Evolutionary conservation across 2,329 filamentous ascomycete species (phyloP).

Genomic region (Balansia obtecta): DNA sequence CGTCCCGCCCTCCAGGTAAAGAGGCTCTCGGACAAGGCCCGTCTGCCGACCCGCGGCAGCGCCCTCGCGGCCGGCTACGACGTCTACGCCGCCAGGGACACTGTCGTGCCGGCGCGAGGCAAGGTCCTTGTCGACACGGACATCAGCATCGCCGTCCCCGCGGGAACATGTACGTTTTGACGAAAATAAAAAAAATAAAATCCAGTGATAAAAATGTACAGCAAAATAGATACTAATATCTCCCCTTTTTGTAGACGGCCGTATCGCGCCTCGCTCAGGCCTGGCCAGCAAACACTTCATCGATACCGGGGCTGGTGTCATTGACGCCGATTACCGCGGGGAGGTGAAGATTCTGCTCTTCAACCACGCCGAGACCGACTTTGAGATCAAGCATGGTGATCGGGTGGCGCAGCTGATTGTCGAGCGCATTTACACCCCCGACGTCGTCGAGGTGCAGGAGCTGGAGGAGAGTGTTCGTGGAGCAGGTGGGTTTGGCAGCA

Average conservation of each 20-base stretch:
- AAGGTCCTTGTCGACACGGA: conserved; percentile 85
- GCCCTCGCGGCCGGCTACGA: conserved; percentile 90
- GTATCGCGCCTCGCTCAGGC: conserved; percentile 81
- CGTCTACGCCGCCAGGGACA: conserved; percentile 67
- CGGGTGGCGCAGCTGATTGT: conserved; percentile 87
- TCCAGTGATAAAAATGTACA: no score
- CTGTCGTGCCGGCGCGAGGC: conserved; percentile 66
- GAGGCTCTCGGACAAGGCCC: conserved; percentile 71
- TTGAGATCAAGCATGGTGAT: conserved; percentile 72
- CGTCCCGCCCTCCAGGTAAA: conserved; percentile 68
- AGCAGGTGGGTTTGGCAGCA: conserved; percentile 84
- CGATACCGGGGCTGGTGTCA: conserved; percentile 89
- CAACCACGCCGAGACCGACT: conserved; percentile 78
- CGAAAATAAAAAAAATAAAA: no score
- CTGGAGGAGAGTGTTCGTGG: conserved; percentile 85
- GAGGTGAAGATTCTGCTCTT: conserved; percentile 91
- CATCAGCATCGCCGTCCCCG: conserved; percentile 80
- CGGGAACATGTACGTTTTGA: conserved; percentile 77
- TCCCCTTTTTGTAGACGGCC: no score
- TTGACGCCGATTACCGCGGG: conserved; percentile 93
- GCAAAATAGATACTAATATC: no score
- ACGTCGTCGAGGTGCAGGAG: conserved; percentile 78
- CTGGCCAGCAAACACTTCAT: conserved; percentile 92
- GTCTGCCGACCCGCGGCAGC: conserved; percentile 76
- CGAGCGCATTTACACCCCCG: conserved; percentile 88